These are phyloP conservation scores for Plasmodium vivax DNA, from an alignment of 169 alveolate genomes.

Conservation along the genomic window DNA sequence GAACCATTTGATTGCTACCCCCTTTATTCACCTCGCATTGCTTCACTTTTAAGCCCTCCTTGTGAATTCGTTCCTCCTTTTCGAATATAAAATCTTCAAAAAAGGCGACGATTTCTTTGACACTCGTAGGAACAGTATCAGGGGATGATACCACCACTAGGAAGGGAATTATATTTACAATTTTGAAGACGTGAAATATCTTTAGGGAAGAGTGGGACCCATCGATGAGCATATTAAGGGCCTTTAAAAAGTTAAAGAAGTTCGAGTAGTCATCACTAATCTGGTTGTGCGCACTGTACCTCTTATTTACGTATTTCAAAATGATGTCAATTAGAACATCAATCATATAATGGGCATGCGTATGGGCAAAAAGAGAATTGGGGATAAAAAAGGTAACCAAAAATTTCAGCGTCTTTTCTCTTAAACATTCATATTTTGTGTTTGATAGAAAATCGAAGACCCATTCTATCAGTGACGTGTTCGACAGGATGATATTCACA, in stretches of 20 bases:
- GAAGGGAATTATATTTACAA: conserved; percentile 38
- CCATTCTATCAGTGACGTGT: conserved; percentile 72
- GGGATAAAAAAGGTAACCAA: conserved; percentile 61
- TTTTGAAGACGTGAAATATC: conserved; percentile 46
- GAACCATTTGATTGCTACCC: not conserved
- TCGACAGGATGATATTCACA: conserved; percentile 43
- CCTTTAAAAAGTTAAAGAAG: conserved; percentile 41
- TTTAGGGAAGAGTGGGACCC: conserved; percentile 26
- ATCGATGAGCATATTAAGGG: conserved; percentile 57
- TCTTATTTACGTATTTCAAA: conserved; percentile 58
- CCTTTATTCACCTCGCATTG: not conserved
- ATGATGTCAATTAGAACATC: conserved; percentile 58
- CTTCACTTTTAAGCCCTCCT: not conserved
- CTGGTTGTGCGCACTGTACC: not conserved
- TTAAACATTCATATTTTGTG: conserved; percentile 68
- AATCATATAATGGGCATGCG: conserved; percentile 64
- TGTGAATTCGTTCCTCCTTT: not conserved
- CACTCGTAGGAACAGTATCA: conserved; percentile 11
- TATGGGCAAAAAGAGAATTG: conserved; percentile 61
- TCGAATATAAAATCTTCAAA: conserved; percentile 31
- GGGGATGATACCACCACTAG: conserved; percentile 20
- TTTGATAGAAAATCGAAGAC: conserved; percentile 56
- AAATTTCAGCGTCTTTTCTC: conserved; percentile 54
- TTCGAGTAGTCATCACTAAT: conserved; percentile 7
- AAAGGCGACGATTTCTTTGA: conserved; percentile 17